Evolutionary conservation across 805 yeast species (phyloP).

Genomic region (Cyberlindnera meyerae): DNA sequence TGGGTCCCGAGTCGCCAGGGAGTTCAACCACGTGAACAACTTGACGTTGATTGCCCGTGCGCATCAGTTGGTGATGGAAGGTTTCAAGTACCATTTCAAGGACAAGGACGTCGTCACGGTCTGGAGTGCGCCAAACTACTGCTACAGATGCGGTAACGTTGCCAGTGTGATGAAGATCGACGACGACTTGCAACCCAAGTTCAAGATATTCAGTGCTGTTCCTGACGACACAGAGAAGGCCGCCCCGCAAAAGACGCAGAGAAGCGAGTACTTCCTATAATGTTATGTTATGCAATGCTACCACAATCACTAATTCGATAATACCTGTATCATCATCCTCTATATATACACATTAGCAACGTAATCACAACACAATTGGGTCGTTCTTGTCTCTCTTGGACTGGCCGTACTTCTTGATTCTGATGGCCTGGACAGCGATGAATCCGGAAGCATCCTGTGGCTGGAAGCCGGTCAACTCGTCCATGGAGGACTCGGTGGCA

Average conservation of each 20-base stretch:
- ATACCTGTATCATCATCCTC: background rate
- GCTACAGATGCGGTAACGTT: slow-evolving; percentile 96
- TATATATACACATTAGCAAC: background rate
- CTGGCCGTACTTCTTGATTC: slow-evolving; percentile 97
- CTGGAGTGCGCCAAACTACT: slow-evolving; percentile 96
- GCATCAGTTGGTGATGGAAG: slow-evolving; percentile 98
- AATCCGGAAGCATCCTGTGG: slow-evolving; percentile 97
- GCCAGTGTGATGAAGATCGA: slow-evolving; percentile 97
- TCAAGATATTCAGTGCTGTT: slow-evolving; percentile 92
- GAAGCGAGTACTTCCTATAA: slow-evolving; percentile 31
- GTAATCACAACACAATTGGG: slow-evolving; percentile 31
- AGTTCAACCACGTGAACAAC: slow-evolving; percentile 92
- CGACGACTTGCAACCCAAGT: slow-evolving; percentile 80
- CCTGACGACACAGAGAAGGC: slow-evolving; percentile 59
- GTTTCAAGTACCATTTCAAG: slow-evolving; percentile 92
- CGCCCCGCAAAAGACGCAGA: slow-evolving; percentile 31
- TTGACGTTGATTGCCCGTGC: slow-evolving; percentile 89
- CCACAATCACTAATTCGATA: too few relatives aligned
- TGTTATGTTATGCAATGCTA: too few relatives aligned
- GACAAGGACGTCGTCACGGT: slow-evolving; percentile 91
- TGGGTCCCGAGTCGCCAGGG: slow-evolving; percentile 90
- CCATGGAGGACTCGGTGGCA: slow-evolving; percentile 98
- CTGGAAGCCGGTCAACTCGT: slow-evolving; percentile 95
- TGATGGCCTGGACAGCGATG: slow-evolving; percentile 96
- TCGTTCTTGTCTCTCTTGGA: slow-evolving; percentile 79